Evolutionary conservation across 805 yeast genomes (phyloP).

Genomic region (Metschnikowia aberdeeniae): DNA sequence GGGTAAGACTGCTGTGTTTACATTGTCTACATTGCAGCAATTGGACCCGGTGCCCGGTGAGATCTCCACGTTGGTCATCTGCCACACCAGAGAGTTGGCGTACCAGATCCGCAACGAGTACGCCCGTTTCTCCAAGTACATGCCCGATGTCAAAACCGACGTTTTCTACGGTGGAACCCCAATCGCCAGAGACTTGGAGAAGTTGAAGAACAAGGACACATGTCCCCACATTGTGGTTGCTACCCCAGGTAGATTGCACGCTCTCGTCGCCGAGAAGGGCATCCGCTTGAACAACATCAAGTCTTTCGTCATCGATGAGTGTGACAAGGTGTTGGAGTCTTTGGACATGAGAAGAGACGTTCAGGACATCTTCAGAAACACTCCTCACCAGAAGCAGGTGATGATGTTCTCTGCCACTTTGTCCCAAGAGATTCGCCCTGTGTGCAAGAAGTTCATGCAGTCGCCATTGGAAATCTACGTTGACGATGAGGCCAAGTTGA

Average conservation of each 20-base stretch:
- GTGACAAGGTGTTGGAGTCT: conserved; percentile 94
- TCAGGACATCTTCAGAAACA: conserved; percentile 94
- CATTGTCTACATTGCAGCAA: conserved; percentile 92
- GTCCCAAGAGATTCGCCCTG: conserved; percentile 89
- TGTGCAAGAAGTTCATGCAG: conserved; percentile 97
- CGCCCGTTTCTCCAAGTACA: conserved; percentile 94
- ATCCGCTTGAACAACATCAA: conserved; percentile 84
- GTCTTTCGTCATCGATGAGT: conserved; percentile 94
- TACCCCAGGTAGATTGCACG: conserved; percentile 96
- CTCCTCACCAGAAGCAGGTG: conserved; percentile 98
- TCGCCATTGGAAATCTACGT: conserved; percentile 96
- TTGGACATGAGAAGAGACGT: conserved; percentile 97
- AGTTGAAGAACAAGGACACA: conserved; percentile 85
- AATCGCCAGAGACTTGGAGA: conserved; percentile 77
- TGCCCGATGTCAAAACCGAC: conserved; percentile 96
- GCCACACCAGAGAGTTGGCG: conserved; percentile 98
- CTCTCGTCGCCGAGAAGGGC: conserved; percentile 86
- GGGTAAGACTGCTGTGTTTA: conserved; percentile 98
- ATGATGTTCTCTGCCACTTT: conserved; percentile 99
- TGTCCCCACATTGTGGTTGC: conserved; percentile 97
- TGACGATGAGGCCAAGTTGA: conserved; percentile 95
- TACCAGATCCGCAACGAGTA: conserved; percentile 97
- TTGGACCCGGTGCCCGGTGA: conserved; percentile 97
- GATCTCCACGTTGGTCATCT: conserved; percentile 87
- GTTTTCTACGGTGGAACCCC: conserved; percentile 97